Evolutionary conservation across 2,329 filamentous ascomycete genomes (phyloP).

Genomic region (Xylariaceae sp.): DNA sequence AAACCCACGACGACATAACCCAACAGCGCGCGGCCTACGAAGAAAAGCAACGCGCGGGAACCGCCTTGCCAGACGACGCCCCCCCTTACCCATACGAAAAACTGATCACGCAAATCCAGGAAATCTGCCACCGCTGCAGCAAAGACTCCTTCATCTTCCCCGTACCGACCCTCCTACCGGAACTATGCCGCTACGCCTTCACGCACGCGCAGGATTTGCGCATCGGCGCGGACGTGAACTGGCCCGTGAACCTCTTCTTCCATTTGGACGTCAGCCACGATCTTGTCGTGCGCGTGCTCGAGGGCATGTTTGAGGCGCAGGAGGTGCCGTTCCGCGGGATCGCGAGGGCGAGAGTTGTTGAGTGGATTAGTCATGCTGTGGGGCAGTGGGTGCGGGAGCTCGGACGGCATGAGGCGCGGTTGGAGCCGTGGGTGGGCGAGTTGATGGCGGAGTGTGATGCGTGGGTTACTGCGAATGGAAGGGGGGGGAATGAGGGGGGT

Average conservation of each 20-base stretch:
- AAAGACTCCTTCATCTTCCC: constrained; percentile 64
- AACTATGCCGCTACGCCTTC: constrained; percentile 58
- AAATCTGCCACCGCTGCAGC: constrained; percentile 59
- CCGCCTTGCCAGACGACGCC: constrained; percentile 32
- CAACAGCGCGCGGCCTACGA: constrained; percentile 37
- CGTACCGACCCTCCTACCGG: constrained; percentile 53
- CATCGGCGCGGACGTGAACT: constrained; percentile 51
- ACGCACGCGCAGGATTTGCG: constrained; percentile 54
- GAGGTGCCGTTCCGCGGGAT: constrained; percentile 54
- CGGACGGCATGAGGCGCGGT: constrained; percentile 24
- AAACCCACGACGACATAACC: constrained; percentile 56
- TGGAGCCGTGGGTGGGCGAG: constrained; percentile 31
- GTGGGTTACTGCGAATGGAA: constrained; percentile 29
- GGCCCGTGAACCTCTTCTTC: constrained; percentile 54
- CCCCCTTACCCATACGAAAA: constrained; percentile 62
- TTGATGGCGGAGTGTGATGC: constrained; percentile 47
- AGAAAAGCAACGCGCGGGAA: constrained; percentile 37
- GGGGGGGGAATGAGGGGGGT: too few relatives aligned
- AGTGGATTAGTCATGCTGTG: constrained; percentile 49
- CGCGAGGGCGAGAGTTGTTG: constrained; percentile 46
- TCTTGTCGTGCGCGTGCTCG: constrained; percentile 51
- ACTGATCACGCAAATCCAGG: constrained; percentile 58
- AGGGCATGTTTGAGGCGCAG: constrained; percentile 53
- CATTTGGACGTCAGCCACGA: constrained; percentile 52
- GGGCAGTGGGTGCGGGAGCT: constrained; percentile 43